Percentiles rank a stretch among this genome's conserved stretches.
phyloP scores from a whole-genome alignment of 495 filamentous ascomycete species.

The Recurvomyces mirabilis region DNA sequence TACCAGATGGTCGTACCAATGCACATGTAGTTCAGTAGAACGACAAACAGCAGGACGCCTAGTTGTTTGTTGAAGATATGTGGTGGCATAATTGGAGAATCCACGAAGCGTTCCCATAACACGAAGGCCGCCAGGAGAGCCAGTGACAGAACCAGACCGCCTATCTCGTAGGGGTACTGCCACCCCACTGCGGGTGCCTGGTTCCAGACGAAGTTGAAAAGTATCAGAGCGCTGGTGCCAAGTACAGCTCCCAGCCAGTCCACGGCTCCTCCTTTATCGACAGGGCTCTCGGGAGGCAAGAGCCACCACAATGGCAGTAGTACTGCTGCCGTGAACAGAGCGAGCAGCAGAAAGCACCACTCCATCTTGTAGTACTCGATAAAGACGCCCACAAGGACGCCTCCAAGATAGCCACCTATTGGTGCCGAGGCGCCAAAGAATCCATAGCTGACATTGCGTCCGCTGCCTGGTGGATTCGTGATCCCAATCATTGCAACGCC shows the following conservation, averaged over 20 bases:
- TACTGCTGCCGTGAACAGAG: no score
- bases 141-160: conserved; percentile 26
- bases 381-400: conserved; percentile 29
- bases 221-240: conserved; percentile 35
- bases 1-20: neutral
- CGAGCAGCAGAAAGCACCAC: no score
- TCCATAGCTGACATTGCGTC: neutral
- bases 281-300: conserved; percentile 32
- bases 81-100: neutral
- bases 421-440: neutral
- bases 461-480: conserved; percentile 7
- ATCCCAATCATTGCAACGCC: neutral
- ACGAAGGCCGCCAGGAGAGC: neutral
- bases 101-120: neutral
- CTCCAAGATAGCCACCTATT: conserved; percentile 15
- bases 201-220: conserved; percentile 48
- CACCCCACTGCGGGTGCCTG: conserved; percentile 43
- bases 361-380: no score
- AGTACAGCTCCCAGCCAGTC: conserved; percentile 42
- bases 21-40: neutral
- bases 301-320: conserved; percentile 39
- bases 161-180: conserved; percentile 37
- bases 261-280: conserved; percentile 36
- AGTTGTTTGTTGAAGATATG: neutral
- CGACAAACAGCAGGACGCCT: neutral